Evolutionary conservation across 306 rosid genomes (phyloP).

Genomic region (Coriaria nepalensis): DNA sequence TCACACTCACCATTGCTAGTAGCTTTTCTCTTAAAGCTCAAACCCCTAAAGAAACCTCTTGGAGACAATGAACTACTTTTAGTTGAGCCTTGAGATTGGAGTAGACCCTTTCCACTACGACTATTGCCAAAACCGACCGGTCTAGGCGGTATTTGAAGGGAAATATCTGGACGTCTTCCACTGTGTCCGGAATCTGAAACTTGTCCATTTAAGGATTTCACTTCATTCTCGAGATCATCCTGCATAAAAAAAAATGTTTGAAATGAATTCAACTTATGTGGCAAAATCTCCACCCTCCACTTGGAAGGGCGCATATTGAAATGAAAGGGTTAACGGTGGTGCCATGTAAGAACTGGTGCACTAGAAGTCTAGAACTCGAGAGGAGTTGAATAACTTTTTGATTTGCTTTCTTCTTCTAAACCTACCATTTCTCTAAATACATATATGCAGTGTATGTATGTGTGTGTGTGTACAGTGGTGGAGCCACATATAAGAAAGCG

Average conservation of each 20-base stretch:
- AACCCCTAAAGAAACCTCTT: constrained; percentile 51
- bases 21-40: constrained; percentile 75
- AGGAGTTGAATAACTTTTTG: too few relatives aligned
- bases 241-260: constrained; percentile 21
- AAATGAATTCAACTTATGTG: neutral
- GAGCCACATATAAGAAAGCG: too few relatives aligned
- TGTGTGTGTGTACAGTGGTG: too few relatives aligned
- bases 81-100: constrained; percentile 60
- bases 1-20: constrained; percentile 39
- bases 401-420: too few relatives aligned
- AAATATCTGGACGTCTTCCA: constrained; percentile 73
- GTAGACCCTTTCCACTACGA: constrained; percentile 43
- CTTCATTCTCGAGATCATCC: constrained; percentile 17
- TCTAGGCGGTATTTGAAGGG: constrained; percentile 90
- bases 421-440: too few relatives aligned
- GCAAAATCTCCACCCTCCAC: neutral
- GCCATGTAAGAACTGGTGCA: too few relatives aligned
- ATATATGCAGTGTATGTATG: too few relatives aligned
- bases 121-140: constrained; percentile 45
- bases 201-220: constrained; percentile 26
- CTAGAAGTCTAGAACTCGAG: too few relatives aligned
- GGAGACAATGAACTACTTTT: constrained; percentile 36
- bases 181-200: constrained; percentile 22
- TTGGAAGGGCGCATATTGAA: too few relatives aligned
- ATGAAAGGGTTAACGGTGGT: too few relatives aligned